Conservation (phyloP, 2,329 filamentous ascomycete genomes). For the Colletotrichum falcatum region DNA sequence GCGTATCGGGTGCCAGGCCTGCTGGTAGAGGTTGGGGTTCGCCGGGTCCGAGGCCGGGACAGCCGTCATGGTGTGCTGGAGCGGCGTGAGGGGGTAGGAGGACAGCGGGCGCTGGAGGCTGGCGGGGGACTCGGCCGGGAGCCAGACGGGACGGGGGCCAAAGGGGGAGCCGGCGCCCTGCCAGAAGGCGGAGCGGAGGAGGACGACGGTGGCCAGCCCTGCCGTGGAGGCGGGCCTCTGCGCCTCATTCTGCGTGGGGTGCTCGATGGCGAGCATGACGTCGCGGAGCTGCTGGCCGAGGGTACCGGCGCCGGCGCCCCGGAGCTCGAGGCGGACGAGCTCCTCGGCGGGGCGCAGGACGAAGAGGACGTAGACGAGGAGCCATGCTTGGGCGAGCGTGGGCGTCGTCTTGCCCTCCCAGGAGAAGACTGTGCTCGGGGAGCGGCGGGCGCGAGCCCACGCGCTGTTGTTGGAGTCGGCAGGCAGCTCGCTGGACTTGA, state of each 20-base stretch:
- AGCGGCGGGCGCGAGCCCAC: slow-evolving; percentile 68
- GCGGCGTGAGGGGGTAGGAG: slow-evolving; percentile 62
- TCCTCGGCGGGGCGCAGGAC: slow-evolving; percentile 62
- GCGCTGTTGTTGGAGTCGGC: slow-evolving; percentile 65
- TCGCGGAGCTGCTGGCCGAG: slow-evolving; percentile 57
- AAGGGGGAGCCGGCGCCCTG: slow-evolving; percentile 77
- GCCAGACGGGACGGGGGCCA: slow-evolving; percentile 73
- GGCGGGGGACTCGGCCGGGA: slow-evolving; percentile 57
- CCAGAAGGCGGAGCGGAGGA: slow-evolving; percentile 72
- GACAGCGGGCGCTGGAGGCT: slow-evolving; percentile 54
- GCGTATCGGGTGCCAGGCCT: slow-evolving; percentile 77
- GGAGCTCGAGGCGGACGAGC: slow-evolving; percentile 60
- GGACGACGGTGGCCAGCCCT: slow-evolving; percentile 53
- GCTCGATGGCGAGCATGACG: slow-evolving; percentile 62
- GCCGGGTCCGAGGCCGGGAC: slow-evolving; percentile 55
- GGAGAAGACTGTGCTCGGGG: slow-evolving; percentile 58
- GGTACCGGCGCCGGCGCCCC: slow-evolving; percentile 52
- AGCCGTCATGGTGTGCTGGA: slow-evolving; percentile 59
- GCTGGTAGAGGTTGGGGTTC: slow-evolving; percentile 56
- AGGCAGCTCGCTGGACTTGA: slow-evolving; percentile 63
- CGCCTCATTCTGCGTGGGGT: slow-evolving; percentile 54
- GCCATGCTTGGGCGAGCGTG: slow-evolving; percentile 64
- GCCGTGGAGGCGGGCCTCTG: slow-evolving; percentile 47
- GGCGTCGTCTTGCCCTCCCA: slow-evolving; percentile 59
- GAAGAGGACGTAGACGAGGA: slow-evolving; percentile 65